Evolutionary conservation across 495 filamentous ascomycete species (phyloP).

Genomic region (Penicillium taxi): DNA sequence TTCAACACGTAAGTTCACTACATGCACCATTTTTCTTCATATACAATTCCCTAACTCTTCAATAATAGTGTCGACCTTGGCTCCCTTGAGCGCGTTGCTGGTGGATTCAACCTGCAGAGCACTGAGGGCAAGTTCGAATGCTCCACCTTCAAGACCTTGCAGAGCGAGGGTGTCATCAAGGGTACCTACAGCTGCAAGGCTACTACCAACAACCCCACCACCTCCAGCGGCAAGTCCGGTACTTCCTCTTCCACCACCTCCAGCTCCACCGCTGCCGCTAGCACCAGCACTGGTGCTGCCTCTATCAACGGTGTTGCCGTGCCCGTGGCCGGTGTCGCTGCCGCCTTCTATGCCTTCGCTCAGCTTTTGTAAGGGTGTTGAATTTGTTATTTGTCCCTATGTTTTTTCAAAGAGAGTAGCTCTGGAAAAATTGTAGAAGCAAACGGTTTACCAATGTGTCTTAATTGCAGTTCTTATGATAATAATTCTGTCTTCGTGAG

Average conservation of each 20-base stretch:
- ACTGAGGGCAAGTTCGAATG: conserved; percentile 55
- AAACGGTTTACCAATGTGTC: conserved; percentile 29
- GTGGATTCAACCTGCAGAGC: conserved; percentile 79
- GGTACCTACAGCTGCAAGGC: conserved; percentile 54
- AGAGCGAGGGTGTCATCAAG: conserved; percentile 44
- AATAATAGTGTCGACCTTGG: conserved; percentile 60
- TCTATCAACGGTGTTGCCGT: conserved; percentile 32
- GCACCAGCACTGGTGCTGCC: conserved; percentile 36
- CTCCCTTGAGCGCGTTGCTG: conserved; percentile 62
- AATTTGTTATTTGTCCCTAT: too few relatives aligned
- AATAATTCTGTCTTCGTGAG: conserved; percentile 41
- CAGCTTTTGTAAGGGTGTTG: conserved; percentile 38
- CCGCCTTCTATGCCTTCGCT: conserved; percentile 37
- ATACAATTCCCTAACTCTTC: neutral
- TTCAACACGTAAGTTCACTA: conserved; percentile 65
- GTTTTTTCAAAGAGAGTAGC: conserved; percentile 8
- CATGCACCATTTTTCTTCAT: neutral
- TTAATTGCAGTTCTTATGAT: conserved; percentile 40
- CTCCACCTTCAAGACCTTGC: conserved; percentile 35
- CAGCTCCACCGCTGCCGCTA: conserved; percentile 17
- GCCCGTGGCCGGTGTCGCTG: conserved; percentile 37
- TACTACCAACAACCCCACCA: conserved; percentile 34
- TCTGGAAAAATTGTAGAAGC: conserved; percentile 20
- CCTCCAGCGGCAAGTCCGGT: conserved; percentile 25
- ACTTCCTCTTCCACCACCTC: conserved; percentile 20